A percentile compares a stretch with the other conserved stretches of the same genome.
Evolutionary conservation across 352 stramenopile genomes (phyloP).

Genomic region (Phytophthora nicotianae): DNA sequence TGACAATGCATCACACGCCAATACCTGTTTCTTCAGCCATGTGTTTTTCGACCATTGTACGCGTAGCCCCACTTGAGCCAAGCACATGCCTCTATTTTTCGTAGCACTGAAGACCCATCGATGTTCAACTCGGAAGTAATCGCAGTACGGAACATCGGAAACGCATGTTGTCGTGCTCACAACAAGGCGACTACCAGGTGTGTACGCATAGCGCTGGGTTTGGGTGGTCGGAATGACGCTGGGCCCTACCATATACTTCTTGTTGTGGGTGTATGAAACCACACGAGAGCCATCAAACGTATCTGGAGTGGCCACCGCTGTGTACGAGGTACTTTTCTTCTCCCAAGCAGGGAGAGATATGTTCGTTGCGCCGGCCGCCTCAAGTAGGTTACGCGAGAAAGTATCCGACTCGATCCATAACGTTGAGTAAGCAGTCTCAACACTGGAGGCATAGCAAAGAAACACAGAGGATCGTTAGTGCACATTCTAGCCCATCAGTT

Average conservation of each 20-base stretch:
- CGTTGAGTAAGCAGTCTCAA: constrained; percentile 61
- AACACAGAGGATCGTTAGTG: constrained; percentile 2
- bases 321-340: constrained; percentile 48
- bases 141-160: constrained; percentile 82
- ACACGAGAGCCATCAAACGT: constrained; percentile 63
- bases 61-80: constrained; percentile 67
- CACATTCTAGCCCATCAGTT: constrained; percentile 3
- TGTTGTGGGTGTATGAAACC: constrained; percentile 82
- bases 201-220: constrained; percentile 70
- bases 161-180: constrained; percentile 76
- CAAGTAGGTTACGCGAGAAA: constrained; percentile 57
- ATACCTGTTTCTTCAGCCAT: constrained; percentile 90
- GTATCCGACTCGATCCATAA: constrained; percentile 68
- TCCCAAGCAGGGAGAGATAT: constrained; percentile 63
- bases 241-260: constrained; percentile 89
- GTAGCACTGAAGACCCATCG: constrained; percentile 84
- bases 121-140: constrained; percentile 89
- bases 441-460: constrained; percentile 39
- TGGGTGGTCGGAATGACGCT: constrained; percentile 79
- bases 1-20: no score
- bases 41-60: constrained; percentile 85
- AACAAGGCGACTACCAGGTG: constrained; percentile 49
- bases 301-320: constrained; percentile 58
- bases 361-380: constrained; percentile 58
- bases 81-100: constrained; percentile 41